Evolutionary conservation across 1,284 basidiomycete species (phyloP).

Genomic region (Pyrrhoderma lamaoense): DNA sequence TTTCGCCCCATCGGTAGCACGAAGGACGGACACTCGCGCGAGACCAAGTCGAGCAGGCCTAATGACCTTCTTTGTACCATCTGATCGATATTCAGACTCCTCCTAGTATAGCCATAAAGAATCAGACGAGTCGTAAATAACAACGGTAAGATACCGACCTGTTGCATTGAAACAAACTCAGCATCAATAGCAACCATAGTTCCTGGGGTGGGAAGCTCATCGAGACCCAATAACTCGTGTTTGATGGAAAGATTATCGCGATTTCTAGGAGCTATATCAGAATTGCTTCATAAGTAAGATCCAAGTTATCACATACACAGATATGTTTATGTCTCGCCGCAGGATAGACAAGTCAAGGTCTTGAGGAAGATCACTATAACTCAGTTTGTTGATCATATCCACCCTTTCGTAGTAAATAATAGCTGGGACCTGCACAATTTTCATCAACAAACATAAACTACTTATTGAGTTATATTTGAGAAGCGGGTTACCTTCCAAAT

Average conservation of each 20-base stretch:
- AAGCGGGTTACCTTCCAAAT: constrained; percentile 73
- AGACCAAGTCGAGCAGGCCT: constrained; percentile 87
- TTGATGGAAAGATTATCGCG: constrained; percentile 70
- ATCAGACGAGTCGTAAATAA: not conserved
- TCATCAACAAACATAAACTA: constrained; percentile 4
- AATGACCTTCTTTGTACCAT: constrained; percentile 89
- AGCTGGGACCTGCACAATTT: constrained; percentile 63
- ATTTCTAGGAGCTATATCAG: constrained; percentile 40
- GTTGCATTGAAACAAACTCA: constrained; percentile 95
- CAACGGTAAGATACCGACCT: constrained; percentile 37
- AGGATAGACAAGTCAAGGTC: constrained; percentile 71
- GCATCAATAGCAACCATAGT: constrained; percentile 94
- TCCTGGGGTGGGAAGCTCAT: constrained; percentile 83
- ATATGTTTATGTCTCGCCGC: constrained; percentile 81
- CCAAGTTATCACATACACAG: constrained; percentile 45
- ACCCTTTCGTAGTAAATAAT: constrained; percentile 82
- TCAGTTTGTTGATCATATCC: constrained; percentile 52
- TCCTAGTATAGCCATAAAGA: constrained; percentile 46
- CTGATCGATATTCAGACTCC: constrained; percentile 91
- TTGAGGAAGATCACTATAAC: constrained; percentile 61
- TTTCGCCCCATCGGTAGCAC: constrained; percentile 67
- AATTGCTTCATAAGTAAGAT: not conserved
- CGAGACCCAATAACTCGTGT: constrained; percentile 63
- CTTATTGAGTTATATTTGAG: not conserved
- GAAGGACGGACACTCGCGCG: constrained; percentile 90